phyloP scores from a whole-genome alignment of 2,329 filamentous ascomycete genomes.

The Nemania bipapillata region DNA sequence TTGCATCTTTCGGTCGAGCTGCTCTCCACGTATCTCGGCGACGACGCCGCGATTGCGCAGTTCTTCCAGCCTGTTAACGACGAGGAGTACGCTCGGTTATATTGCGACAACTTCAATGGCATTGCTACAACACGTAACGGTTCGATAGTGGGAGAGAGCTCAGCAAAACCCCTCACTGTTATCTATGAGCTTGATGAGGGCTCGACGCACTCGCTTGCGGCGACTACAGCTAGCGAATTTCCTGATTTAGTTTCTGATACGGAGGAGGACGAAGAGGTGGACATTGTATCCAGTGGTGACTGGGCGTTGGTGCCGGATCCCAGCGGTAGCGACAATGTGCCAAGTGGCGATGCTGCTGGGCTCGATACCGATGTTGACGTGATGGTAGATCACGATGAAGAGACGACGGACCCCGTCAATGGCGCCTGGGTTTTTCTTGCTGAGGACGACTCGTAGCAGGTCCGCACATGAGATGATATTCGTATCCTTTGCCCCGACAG shows the following conservation, averaged over 20 bases:
- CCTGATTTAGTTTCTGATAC: constrained; percentile 40
- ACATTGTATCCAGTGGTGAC: constrained; percentile 19
- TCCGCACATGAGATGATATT: constrained; percentile 41
- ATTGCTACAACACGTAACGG: constrained; percentile 10
- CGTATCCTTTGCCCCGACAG: constrained; percentile 35
- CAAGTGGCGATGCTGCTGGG: background rate
- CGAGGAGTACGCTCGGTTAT: constrained; percentile 7
- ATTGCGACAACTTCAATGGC: background rate
- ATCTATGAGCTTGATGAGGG: constrained; percentile 43
- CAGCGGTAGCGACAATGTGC: constrained; percentile 5
- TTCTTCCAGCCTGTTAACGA: constrained; percentile 32
- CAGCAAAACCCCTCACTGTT: constrained; percentile 31
- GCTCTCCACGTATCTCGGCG: constrained; percentile 32
- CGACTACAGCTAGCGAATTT: constrained; percentile 28
- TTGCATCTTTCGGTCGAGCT: constrained; percentile 34
- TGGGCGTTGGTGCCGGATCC: constrained; percentile 40
- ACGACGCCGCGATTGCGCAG: constrained; percentile 30
- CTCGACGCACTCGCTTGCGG: constrained; percentile 30
- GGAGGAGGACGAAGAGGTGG: constrained; percentile 32
- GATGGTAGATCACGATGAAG: constrained; percentile 22
- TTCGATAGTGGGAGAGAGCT: constrained; percentile 1
- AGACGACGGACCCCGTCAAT: constrained; percentile 31
- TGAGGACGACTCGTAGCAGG: constrained; percentile 49
- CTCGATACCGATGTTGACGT: constrained; percentile 1
- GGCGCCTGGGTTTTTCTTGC: constrained; percentile 46